These are phyloP conservation scores for Marasmius tenuissimus DNA, from an alignment of 1,284 basidiomycete genomes.

Conservation along the genomic window DNA sequence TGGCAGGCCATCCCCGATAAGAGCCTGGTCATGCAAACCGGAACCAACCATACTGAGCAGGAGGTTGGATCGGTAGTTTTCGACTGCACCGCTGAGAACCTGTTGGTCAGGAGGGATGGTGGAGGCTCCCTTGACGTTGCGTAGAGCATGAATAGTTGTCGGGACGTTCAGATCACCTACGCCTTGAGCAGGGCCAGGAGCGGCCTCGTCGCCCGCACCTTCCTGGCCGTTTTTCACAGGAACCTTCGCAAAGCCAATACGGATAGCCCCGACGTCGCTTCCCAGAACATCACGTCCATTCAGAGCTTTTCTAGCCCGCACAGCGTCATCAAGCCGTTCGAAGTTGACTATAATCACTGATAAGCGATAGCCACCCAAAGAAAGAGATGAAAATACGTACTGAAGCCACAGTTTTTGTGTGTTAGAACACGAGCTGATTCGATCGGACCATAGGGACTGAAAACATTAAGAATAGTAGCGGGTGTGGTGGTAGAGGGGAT, in stretches of 20 bases:
- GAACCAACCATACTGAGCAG: conserved; percentile 87
- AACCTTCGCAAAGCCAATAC: conserved; percentile 95
- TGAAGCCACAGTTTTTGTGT: conserved; percentile 96
- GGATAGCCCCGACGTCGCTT: conserved; percentile 92
- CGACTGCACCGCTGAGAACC: conserved; percentile 84
- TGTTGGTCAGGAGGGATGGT: conserved; percentile 91
- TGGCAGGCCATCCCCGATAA: conserved; percentile 49
- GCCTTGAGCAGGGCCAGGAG: conserved; percentile 69
- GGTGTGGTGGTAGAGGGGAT: conserved; percentile 93
- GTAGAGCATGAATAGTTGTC: conserved; percentile 82
- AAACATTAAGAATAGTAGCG: conserved; percentile 88
- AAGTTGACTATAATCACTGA: conserved; percentile 75
- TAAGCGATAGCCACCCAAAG: conserved; percentile 13
- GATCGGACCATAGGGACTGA: conserved; percentile 95
- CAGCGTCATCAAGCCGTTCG: conserved; percentile 94
- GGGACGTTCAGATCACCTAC: conserved; percentile 81
- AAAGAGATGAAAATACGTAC: conserved; percentile 43
- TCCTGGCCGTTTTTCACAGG: conserved; percentile 85
- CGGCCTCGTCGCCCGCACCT: conserved; percentile 59
- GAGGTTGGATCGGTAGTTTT: conserved; percentile 93
- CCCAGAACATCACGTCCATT: conserved; percentile 95
- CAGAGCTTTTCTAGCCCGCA: conserved; percentile 90
- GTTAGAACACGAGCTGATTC: conserved; percentile 95
- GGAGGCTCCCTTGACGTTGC: conserved; percentile 82
- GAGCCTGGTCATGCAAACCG: conserved; percentile 69